These are phyloP conservation scores for Candida taoyuanica DNA, from an alignment of 805 yeast genomes.

Conservation along the genomic window DNA sequence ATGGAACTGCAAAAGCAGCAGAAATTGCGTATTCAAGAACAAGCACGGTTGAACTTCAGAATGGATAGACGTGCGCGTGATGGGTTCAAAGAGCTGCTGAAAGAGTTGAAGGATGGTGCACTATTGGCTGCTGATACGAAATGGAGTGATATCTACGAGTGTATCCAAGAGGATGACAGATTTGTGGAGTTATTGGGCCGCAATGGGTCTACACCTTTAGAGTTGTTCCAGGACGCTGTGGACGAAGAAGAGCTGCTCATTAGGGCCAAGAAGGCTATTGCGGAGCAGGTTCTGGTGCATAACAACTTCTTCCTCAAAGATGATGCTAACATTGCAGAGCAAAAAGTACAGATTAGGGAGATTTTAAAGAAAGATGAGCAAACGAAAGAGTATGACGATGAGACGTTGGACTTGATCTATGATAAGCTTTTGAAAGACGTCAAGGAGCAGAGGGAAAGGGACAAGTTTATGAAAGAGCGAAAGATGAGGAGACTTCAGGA, in stretches of 20 bases:
- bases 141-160: constrained; percentile 54
- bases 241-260: constrained; percentile 56
- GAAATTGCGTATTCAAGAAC: constrained; percentile 18
- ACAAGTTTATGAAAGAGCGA: constrained; percentile 15
- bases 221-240: constrained; percentile 68
- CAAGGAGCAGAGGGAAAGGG: constrained; percentile 23
- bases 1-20: constrained; percentile 27
- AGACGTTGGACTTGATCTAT: constrained; percentile 28
- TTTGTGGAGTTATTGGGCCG: constrained; percentile 66
- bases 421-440: constrained; percentile 26
- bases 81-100: constrained; percentile 46
- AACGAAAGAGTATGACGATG: constrained; percentile 26
- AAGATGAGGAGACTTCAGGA: constrained; percentile 21
- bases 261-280: constrained; percentile 55
- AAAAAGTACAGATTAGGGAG: constrained; percentile 11
- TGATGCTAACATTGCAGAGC: constrained; percentile 17
- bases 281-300: constrained; percentile 45
- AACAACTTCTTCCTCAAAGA: constrained; percentile 25
- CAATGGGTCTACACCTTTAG: constrained; percentile 72
- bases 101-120: constrained; percentile 29
- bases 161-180: constrained; percentile 48
- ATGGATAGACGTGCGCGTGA: constrained; percentile 65
- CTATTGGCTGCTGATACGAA: constrained; percentile 45
- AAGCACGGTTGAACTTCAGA: constrained; percentile 41
- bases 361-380: constrained; percentile 21